A percentile compares a stretch with the other conserved stretches of the same genome.
Evolutionary conservation across 208 protist species (phyloP).

Genomic region (Crithidia acanthocephali): DNA sequence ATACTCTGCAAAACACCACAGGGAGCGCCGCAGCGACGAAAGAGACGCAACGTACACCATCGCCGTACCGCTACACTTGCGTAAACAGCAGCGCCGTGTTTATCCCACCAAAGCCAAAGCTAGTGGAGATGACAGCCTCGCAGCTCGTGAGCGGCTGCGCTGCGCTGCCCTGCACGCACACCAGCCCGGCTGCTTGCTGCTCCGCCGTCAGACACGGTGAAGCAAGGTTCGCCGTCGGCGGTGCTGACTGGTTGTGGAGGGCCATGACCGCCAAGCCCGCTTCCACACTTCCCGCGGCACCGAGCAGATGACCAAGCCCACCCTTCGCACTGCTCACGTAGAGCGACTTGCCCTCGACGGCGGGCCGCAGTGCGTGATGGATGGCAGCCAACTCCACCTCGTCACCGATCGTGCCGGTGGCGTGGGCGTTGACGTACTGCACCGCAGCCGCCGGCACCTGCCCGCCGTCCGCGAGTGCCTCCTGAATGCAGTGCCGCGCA

Average conservation of each 20-base stretch:
- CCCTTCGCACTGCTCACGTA: conserved; percentile 93
- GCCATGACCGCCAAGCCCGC: conserved; percentile 89
- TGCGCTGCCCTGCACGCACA: conserved; percentile 26
- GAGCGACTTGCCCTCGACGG: conserved; percentile 34
- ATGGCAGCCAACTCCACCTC: conserved; percentile 84
- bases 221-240: conserved; percentile 93
- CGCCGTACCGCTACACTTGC: conserved; percentile 14
- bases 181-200: conserved; percentile 18
- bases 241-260: conserved; percentile 70
- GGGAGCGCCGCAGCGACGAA: background rate
- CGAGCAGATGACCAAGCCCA: conserved; percentile 97
- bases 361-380: conserved; percentile 26
- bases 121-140: conserved; percentile 92
- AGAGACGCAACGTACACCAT: background rate
- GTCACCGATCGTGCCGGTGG: conserved; percentile 98
- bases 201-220: conserved; percentile 37
- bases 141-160: conserved; percentile 26
- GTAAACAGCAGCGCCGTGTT: conserved; percentile 93
- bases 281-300: conserved; percentile 96
- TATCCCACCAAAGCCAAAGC: conserved; percentile 98
- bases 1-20: too few species aligned
- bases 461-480: conserved; percentile 78
- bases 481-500: conserved; percentile 78
- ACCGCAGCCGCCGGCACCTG: conserved; percentile 54
- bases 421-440: conserved; percentile 98